Evolutionary conservation across 2,329 filamentous ascomycete species (phyloP), one percentile per base, ranked within the genome.

Genomic region (Diplodia mutila): DNA sequence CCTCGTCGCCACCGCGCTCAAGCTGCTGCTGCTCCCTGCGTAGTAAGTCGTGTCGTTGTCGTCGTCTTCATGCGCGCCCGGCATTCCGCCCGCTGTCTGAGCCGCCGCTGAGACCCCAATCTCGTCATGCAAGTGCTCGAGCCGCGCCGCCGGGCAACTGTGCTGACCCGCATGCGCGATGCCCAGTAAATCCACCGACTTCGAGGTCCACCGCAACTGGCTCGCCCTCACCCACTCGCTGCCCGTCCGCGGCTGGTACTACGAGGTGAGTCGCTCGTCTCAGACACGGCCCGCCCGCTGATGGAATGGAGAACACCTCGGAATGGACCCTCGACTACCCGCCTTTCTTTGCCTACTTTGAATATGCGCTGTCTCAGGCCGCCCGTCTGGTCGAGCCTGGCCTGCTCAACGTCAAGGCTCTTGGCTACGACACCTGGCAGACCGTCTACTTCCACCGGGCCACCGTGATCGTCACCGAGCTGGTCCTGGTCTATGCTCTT

Each of bases 321-420:
- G 93, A 98, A 92, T 99, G 95, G 95, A 99, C 95, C 0, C 90
- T 99, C 75, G 95, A 99, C 82, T 99, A 99, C 78, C 95, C 95
- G 37, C 95, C 95, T 8, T 97, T 98, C 82, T 99, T 99, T 77
- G 95, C 95, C 72, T 94, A 91, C 78, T 97, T 98, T 81, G 95
- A 99, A 85, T 98, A 93, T 93, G 78, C 89, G 53, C 85, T 99
- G 74, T 95, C 94, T 55, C 91, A 95, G 74, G 83, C 89, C 68
- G 95, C 94, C 29, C 87, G 84, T 71, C 87, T 91, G 76, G 85
- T 88, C 70, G 94, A 99, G 76, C 88, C 91, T 27, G 87, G 85
- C 68, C 95, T 99, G 91, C 84, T 98, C 66, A 84, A 89, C 70
- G 84, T 98, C 65, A 87, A 90, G 75, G 93, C 94, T 76, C 84